These are phyloP conservation scores for Cokeromyces recurvatus DNA, from an alignment of 371 early-diverging fungal genomes.

Conservation along the genomic window DNA sequence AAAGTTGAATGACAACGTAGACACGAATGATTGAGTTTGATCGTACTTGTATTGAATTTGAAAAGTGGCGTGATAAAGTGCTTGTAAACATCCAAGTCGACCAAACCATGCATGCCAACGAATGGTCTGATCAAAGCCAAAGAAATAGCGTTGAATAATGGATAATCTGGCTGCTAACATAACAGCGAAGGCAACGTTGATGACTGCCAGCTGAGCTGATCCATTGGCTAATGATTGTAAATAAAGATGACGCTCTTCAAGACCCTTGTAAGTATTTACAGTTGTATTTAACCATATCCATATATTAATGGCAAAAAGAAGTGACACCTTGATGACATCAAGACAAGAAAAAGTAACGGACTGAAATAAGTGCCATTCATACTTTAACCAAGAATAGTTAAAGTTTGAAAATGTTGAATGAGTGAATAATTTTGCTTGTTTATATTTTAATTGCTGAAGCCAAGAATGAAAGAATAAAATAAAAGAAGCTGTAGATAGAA, in stretches of 20 bases:
- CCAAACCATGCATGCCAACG: constrained; percentile 38
- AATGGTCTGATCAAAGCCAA: constrained; percentile 8
- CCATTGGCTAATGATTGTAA: constrained; percentile 28
- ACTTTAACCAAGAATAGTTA: too few species aligned
- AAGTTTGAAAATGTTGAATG: too few species aligned
- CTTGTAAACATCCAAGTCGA: constrained; percentile 15
- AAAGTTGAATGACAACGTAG: constrained; percentile 2
- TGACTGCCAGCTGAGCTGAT: constrained; percentile 30
- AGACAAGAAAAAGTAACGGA: too few species aligned
- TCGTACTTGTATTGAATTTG: constrained; percentile 21
- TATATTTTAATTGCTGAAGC: too few species aligned
- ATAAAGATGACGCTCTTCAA: constrained; percentile 6
- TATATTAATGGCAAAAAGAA: too few species aligned
- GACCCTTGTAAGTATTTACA: too few species aligned
- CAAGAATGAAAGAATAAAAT: too few species aligned
- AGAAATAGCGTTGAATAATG: constrained; percentile 11
- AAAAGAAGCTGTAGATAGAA: too few species aligned
- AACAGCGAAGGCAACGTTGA: constrained; percentile 25
- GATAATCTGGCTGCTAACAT: constrained; percentile 26
- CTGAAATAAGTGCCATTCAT: too few species aligned
- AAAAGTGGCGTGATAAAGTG: constrained; percentile 28
- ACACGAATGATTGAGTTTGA: not conserved
- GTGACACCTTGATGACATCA: too few species aligned
- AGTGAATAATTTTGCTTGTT: too few species aligned
- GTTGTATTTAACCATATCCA: too few species aligned